Percentiles rank a stretch among this genome's conserved stretches.
These are phyloP conservation scores for Ophiognomonia clavigignenti-juglandacearum DNA, from an alignment of 2,329 filamentous ascomycete species.

Conservation along the genomic window DNA sequence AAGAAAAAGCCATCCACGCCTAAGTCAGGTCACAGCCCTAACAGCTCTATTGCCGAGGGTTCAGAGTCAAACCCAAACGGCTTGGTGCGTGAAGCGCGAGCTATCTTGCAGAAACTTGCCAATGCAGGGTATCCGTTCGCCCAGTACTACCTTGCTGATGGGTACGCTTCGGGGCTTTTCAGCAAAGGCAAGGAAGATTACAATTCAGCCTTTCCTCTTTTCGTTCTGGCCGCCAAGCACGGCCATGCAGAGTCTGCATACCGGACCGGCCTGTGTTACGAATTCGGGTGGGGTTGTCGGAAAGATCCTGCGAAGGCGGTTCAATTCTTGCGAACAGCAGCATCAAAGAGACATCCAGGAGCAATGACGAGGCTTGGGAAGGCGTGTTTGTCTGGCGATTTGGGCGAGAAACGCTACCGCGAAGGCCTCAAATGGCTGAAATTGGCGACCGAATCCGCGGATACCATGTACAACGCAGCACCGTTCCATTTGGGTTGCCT, in stretches of 20 bases:
- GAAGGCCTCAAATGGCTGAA: conserved; percentile 98
- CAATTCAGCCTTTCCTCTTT: conserved; percentile 86
- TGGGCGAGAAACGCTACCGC: conserved; percentile 80
- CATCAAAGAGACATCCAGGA: conserved; percentile 90
- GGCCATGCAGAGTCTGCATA: conserved; percentile 96
- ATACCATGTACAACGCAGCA: conserved; percentile 85
- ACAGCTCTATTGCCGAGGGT: conserved; percentile 41
- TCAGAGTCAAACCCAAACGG: conserved; percentile 54
- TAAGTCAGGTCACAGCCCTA: conserved; percentile 41
- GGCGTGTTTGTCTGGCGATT: conserved; percentile 83
- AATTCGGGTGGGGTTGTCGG: conserved; percentile 95
- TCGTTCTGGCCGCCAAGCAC: conserved; percentile 90
- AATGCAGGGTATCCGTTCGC: conserved; percentile 93
- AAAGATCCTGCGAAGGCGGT: conserved; percentile 88
- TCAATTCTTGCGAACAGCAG: conserved; percentile 85
- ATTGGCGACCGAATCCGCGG: conserved; percentile 82
- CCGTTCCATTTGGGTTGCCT: conserved; percentile 86
- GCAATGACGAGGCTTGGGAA: conserved; percentile 90
- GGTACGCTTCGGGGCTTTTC: conserved; percentile 89
- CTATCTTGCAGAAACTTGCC: conserved; percentile 79
- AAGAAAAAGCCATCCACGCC: conserved; percentile 38
- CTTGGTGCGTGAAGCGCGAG: conserved; percentile 79
- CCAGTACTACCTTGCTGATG: conserved; percentile 95
- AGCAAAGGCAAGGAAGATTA: conserved; percentile 92
- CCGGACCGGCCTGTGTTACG: conserved; percentile 88